A percentile compares a stretch with the other conserved stretches of the same genome.
phyloP scores from a whole-genome alignment of 352 stramenopile genomes.

The Globisporangium takayamanum region DNA sequence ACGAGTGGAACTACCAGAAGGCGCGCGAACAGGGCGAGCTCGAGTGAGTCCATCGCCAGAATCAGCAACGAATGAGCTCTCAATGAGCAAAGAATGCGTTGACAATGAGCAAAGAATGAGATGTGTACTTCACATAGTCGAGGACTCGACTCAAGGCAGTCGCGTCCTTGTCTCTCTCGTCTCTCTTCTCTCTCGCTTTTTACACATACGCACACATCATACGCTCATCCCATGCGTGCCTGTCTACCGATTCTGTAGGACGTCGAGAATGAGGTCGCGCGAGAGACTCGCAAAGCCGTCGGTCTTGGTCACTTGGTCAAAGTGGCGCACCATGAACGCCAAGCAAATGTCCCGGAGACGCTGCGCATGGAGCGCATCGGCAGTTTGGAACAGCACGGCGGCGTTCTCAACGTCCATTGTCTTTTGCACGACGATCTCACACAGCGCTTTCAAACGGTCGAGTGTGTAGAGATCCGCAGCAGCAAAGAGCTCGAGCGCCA shows the following conservation, averaged over 20 bases:
- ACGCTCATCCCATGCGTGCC: slow-evolving; percentile 1
- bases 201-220: neutral
- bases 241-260: slow-evolving; percentile 77
- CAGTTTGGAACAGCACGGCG: slow-evolving; percentile 75
- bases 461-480: slow-evolving; percentile 93
- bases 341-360: slow-evolving; percentile 87
- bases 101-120: too few relatives aligned
- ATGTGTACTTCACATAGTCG: too few relatives aligned
- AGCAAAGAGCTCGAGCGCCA: slow-evolving; percentile 93
- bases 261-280: slow-evolving; percentile 85
- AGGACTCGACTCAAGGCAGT: too few relatives aligned
- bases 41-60: slow-evolving; percentile 1
- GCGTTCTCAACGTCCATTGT: slow-evolving; percentile 86
- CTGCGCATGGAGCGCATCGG: slow-evolving; percentile 78
- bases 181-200: neutral
- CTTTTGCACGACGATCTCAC: slow-evolving; percentile 88
- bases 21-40: slow-evolving; percentile 29
- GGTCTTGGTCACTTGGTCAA: slow-evolving; percentile 89
- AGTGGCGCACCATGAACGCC: slow-evolving; percentile 86
- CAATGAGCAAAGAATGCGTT: neutral
- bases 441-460: slow-evolving; percentile 90
- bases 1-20: slow-evolving; percentile 78
- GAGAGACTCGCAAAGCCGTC: slow-evolving; percentile 83
- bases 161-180: slow-evolving; percentile 1
- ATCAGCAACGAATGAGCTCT: neutral